Evolutionary conservation across 495 filamentous ascomycete genomes (phyloP).

Genomic region (Lepraria neglecta): DNA sequence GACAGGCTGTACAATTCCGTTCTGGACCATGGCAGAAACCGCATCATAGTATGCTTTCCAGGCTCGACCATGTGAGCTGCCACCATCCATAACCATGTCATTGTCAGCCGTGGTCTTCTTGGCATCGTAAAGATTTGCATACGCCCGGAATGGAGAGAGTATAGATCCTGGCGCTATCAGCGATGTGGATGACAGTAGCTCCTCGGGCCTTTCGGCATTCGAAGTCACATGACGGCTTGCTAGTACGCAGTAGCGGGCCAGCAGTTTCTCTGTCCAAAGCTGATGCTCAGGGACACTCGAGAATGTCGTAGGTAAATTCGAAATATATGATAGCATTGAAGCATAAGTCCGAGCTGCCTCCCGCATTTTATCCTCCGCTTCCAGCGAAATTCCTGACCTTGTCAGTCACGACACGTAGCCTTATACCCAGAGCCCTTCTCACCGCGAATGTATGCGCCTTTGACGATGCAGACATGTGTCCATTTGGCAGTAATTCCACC

Average conservation of each 20-base stretch:
- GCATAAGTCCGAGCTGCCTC: slow-evolving; percentile 60
- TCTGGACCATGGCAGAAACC: slow-evolving; percentile 53
- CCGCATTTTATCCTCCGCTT: slow-evolving; percentile 43
- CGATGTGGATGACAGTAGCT: slow-evolving; percentile 42
- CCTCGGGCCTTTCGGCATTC: background rate
- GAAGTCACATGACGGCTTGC: slow-evolving; percentile 39
- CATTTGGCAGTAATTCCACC: slow-evolving; percentile 53
- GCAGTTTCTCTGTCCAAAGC: slow-evolving; percentile 70
- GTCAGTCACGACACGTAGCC: background rate
- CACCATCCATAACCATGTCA: slow-evolving; percentile 18
- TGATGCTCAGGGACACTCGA: slow-evolving; percentile 48
- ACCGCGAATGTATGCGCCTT: slow-evolving; percentile 69
- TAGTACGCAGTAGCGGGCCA: slow-evolving; percentile 64
- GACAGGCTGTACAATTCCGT: slow-evolving; percentile 33
- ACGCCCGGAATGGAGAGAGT: slow-evolving; percentile 54
- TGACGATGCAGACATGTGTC: slow-evolving; percentile 74
- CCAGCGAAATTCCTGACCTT: slow-evolving; percentile 50
- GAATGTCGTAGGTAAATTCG: slow-evolving; percentile 33
- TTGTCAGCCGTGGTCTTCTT: background rate
- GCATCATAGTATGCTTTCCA: slow-evolving; percentile 79
- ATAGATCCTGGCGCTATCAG: slow-evolving; percentile 43
- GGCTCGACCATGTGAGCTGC: slow-evolving; percentile 40
- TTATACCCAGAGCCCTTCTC: slow-evolving; percentile 11
- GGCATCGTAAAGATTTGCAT: slow-evolving; percentile 52
- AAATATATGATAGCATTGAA: slow-evolving; percentile 50